Evolutionary conservation across 352 stramenopile species (phyloP), one percentile per base, ranked within the genome.

Genomic region (Thraustochytrium sp.): DNA sequence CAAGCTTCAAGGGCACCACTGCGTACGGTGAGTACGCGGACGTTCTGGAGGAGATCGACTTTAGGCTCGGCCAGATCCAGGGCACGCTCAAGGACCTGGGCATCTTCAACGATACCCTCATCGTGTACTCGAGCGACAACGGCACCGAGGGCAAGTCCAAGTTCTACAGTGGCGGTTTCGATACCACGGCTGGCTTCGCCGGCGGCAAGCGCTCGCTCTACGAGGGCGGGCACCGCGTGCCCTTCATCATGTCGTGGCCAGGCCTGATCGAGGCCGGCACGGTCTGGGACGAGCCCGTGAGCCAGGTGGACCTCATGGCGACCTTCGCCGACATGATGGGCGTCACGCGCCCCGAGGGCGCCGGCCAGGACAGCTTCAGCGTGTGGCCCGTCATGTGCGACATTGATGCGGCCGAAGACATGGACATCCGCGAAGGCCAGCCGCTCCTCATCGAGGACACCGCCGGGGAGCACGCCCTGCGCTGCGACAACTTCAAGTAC

Each of bases 171-270:
- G 49, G 13, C 18, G 49, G n/a, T 4, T n/a, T 59, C 3, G 9
- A 8, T 3, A n/a, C 9, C 49, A 23, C 49, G 3, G 11, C 9
- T 9, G 29, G 8, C 3, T 63, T 86, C 31, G 31, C 55, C 1
- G 78, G 80, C 18, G 26, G n/a, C 36, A 86, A 86, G 68, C 55
- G 84, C 37, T 48, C 13, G 8, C 62, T 86, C 40, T 86, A 84
- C 82, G 82, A 86, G 44, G 84, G 84, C 55, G 84, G 84, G 13
- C n/a, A 84, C n/a, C 76, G 84, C 29, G 29, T 40, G 2, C 84
- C 84, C 2, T 55, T 46, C 40, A 56, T 86, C 18, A 48, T 76
- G 36, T 31, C 44, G 1, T 86, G 84, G 84, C 76, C 84, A 4
- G 40, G 36, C 4, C 3, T 59, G 3, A 59, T 59, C 49, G 29